Conservation (phyloP, 768 basidiomycete genomes). For the Kwoniella sp. region DNA sequence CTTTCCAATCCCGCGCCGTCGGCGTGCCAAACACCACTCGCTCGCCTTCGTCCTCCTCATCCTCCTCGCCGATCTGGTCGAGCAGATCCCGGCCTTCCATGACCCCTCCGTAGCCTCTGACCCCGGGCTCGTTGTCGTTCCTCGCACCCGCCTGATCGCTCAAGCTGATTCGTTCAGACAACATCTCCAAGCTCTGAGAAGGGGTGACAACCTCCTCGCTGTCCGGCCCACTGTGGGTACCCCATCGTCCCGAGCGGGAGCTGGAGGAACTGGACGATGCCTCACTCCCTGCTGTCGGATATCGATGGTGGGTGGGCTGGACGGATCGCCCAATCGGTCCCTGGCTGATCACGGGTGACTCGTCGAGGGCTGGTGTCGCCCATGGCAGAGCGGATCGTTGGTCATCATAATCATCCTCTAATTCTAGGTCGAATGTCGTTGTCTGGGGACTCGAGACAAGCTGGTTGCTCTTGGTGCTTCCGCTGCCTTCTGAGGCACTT, state of each 20-base stretch:
- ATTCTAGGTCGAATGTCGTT: slow-evolving; percentile 14
- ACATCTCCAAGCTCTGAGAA: slow-evolving; percentile 35
- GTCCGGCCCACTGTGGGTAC: slow-evolving; percentile 23
- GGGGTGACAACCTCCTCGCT: slow-evolving; percentile 45
- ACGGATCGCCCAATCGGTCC: not conserved
- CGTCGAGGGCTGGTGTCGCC: slow-evolving; percentile 26
- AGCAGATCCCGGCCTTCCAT: slow-evolving; percentile 19
- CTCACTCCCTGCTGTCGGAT: slow-evolving; percentile 22
- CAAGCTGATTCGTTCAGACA: slow-evolving; percentile 19
- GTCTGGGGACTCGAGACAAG: slow-evolving; percentile 24
- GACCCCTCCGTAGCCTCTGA: not conserved
- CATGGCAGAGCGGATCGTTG: slow-evolving; percentile 40
- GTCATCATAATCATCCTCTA: slow-evolving; percentile 30
- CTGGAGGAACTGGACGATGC: slow-evolving; percentile 22
- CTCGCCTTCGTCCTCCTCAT: slow-evolving; percentile 40
- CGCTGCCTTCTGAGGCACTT: slow-evolving; percentile 11
- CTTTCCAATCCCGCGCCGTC: slow-evolving; percentile 1
- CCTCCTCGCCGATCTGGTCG: slow-evolving; percentile 37
- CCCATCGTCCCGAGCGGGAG: slow-evolving; percentile 23
- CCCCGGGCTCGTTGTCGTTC: too few relatives aligned
- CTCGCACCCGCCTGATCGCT: slow-evolving; percentile 1
- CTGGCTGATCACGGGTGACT: slow-evolving; percentile 22
- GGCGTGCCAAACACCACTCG: slow-evolving; percentile 27
- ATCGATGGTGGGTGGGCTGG: slow-evolving; percentile 11
- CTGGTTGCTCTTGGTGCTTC: slow-evolving; percentile 7